phyloP scores from a whole-genome alignment of 352 stramenopile genomes.

The Blastocystis sp. region DNA sequence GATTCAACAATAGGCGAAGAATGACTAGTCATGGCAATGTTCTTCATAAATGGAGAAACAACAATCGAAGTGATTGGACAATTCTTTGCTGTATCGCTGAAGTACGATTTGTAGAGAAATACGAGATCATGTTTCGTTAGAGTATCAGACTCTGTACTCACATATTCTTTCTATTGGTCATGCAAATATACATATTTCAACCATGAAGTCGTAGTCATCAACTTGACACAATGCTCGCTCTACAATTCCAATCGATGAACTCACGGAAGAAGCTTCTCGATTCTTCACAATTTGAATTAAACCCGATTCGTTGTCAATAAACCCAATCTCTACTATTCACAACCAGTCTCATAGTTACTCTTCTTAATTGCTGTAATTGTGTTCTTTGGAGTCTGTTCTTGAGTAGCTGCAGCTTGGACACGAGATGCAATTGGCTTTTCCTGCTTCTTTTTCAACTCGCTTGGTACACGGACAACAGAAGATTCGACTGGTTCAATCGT shows the following conservation, averaged over 20 bases:
- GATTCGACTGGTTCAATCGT: not conserved
- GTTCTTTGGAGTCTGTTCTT: not conserved
- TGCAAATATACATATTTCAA: not conserved
- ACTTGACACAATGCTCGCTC: slow-evolving; percentile 25
- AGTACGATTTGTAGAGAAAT: not conserved
- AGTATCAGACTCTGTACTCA: not conserved
- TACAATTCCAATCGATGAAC: slow-evolving; percentile 32
- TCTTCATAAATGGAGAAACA: slow-evolving; percentile 21
- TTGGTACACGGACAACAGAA: not conserved
- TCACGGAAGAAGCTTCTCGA: not conserved
- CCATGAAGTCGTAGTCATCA: slow-evolving; percentile 50
- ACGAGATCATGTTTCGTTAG: not conserved
- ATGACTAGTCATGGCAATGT: slow-evolving; percentile 17
- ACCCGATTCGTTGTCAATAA: not conserved
- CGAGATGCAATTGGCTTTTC: not conserved
- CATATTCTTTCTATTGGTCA: slow-evolving; percentile 24
- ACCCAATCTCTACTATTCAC: slow-evolving; percentile 10
- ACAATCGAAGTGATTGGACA: slow-evolving; percentile 32
- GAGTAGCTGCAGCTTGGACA: not conserved
- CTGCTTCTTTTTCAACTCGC: not conserved
- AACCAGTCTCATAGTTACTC: not conserved
- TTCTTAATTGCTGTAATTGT: slow-evolving; percentile 57
- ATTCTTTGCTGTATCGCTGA: not conserved
- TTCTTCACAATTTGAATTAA: slow-evolving; percentile 6
- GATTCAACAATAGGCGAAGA: not conserved